These are phyloP conservation scores for Pelargonium fulgidum DNA, from an alignment of 441 rosid species.

Conservation along the genomic window DNA sequence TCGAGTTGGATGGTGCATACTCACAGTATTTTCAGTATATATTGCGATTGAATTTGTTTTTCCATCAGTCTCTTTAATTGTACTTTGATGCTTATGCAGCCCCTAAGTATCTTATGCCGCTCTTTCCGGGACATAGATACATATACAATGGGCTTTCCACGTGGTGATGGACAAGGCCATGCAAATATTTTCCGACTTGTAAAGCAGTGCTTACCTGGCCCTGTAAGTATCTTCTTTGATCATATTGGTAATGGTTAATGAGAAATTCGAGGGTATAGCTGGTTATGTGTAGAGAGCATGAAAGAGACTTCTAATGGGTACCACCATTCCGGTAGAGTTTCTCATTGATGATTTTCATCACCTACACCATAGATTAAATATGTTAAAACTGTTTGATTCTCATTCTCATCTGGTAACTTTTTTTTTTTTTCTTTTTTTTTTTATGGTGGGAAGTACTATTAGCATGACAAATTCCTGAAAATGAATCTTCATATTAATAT, in stretches of 20 bases:
- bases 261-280: constrained; percentile 10
- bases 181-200: constrained; percentile 79
- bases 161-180: constrained; percentile 85
- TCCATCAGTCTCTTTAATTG: neutral
- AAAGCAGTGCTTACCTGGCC: constrained; percentile 91
- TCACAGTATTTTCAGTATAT: neutral
- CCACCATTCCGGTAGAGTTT: constrained; percentile 15
- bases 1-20: constrained; percentile 1
- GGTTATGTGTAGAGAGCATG: constrained; percentile 12
- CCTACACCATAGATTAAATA: neutral
- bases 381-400: neutral
- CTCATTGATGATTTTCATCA: neutral
- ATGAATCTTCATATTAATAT: constrained; percentile 3
- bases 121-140: constrained; percentile 77
- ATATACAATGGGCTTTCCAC: constrained; percentile 72
- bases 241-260: constrained; percentile 10
- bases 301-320: constrained; percentile 9
- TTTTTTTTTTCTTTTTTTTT: neutral
- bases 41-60: neutral
- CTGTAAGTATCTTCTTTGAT: constrained; percentile 49
- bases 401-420: neutral
- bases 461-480: neutral
- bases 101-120: constrained; percentile 82
- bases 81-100: constrained; percentile 45
- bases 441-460: neutral